Percentiles rank a stretch among this genome's conserved stretches.
phyloP scores from a whole-genome alignment of 2,329 filamentous ascomycete species.

The Chaetothyriales sp. region DNA sequence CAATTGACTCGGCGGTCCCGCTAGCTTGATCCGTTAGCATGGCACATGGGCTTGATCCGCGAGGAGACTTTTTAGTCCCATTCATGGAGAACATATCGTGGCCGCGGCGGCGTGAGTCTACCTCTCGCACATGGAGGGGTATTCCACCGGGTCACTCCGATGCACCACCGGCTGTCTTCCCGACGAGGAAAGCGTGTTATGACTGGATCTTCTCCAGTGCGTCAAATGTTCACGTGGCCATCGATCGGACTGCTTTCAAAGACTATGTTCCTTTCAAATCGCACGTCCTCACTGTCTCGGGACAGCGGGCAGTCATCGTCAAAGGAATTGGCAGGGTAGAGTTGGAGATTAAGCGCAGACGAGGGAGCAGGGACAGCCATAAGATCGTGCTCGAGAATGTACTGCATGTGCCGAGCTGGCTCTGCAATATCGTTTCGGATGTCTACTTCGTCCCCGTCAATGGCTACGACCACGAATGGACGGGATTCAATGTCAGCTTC shows the following conservation, averaged over 20 bases:
- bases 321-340: constrained; percentile 24
- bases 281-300: constrained; percentile 17
- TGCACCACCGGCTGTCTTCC: not conserved
- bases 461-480: constrained; percentile 17
- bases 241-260: constrained; percentile 22
- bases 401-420: constrained; percentile 24
- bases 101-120: not conserved
- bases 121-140: not conserved
- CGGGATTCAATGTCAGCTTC: constrained; percentile 15
- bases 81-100: not conserved
- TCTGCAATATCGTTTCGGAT: constrained; percentile 22
- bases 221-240: constrained; percentile 23
- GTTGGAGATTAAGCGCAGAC: constrained; percentile 18
- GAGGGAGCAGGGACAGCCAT: constrained; percentile 14
- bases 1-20: not conserved
- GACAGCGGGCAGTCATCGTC: constrained; percentile 16
- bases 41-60: not conserved
- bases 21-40: not conserved
- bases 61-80: not conserved
- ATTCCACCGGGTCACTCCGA: not conserved
- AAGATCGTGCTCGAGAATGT: constrained; percentile 22
- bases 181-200: constrained; percentile 13
- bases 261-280: constrained; percentile 20
- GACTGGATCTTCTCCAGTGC: constrained; percentile 20
- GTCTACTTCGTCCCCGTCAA: constrained; percentile 8